A percentile compares a stretch with the other conserved stretches of the same genome.
Evolutionary conservation across 805 yeast genomes (phyloP).

Genomic region (Cyberlindnera euphorbiiphila): DNA sequence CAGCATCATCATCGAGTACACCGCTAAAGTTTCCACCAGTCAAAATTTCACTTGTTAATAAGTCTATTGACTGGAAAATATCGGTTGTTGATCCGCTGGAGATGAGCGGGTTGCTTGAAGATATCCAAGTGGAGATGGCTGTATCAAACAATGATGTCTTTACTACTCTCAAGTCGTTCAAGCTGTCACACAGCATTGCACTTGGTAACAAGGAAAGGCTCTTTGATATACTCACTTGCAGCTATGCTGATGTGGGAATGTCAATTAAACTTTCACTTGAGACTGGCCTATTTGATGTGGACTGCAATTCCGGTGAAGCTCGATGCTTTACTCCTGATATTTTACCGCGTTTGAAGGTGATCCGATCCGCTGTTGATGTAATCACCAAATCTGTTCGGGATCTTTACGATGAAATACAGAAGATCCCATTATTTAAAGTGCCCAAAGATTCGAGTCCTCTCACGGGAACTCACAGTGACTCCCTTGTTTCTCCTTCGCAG

Average conservation of each 20-base stretch:
- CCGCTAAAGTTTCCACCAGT: slow-evolving; percentile 2
- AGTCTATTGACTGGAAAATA: slow-evolving; percentile 14
- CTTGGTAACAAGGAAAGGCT: neutral
- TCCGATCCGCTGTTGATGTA: slow-evolving; percentile 5
- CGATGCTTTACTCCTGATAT: slow-evolving; percentile 6
- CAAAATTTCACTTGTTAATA: slow-evolving; percentile 1
- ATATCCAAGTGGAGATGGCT: slow-evolving; percentile 6
- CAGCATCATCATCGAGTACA: neutral
- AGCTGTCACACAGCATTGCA: slow-evolving; percentile 1
- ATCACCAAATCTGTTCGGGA: neutral
- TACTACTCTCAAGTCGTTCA: slow-evolving; percentile 1
- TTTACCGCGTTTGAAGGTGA: slow-evolving; percentile 1
- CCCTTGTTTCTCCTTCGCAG: too few species aligned
- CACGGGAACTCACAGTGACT: too few species aligned
- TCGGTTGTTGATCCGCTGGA: slow-evolving; percentile 13
- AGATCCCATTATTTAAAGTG: too few species aligned
- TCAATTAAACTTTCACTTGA: slow-evolving; percentile 5
- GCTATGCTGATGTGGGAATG: slow-evolving; percentile 2
- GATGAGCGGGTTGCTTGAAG: slow-evolving; percentile 7
- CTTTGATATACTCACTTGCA: neutral
- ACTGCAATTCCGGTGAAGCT: slow-evolving; percentile 1
- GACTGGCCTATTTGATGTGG: slow-evolving; percentile 1
- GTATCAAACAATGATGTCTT: neutral
- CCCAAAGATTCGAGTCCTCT: too few species aligned
- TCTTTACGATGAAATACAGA: too few species aligned